These are phyloP conservation scores for Macaranga tanarius DNA, from an alignment of 441 rosid species.

Conservation along the genomic window DNA sequence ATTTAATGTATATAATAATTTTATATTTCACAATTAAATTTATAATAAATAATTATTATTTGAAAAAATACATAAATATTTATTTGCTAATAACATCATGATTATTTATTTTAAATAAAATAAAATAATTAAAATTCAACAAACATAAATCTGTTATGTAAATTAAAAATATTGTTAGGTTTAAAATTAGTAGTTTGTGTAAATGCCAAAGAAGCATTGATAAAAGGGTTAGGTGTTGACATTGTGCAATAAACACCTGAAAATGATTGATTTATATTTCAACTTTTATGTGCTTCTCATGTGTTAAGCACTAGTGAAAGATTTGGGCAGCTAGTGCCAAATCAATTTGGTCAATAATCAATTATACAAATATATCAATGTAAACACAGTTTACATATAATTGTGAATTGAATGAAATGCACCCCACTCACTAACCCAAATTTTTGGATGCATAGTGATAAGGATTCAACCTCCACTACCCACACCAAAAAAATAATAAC, in stretches of 20 bases:
- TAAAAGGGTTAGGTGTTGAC: slow-evolving; percentile 6
- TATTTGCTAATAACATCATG: no score
- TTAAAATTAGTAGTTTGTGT: neutral
- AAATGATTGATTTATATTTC: slow-evolving; percentile 16
- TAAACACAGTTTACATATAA: neutral
- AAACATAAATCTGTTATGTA: no score
- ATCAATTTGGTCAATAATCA: slow-evolving; percentile 10
- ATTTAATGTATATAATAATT: no score
- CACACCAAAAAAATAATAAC: no score
- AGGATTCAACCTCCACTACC: slow-evolving; percentile 12
- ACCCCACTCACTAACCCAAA: slow-evolving; percentile 16
- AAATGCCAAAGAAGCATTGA: neutral
- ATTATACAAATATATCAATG: neutral
- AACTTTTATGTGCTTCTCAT: slow-evolving; percentile 20
- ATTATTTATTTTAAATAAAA: no score
- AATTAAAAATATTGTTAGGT: slow-evolving; percentile 2
- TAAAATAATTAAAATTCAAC: neutral
- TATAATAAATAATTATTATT: no score
- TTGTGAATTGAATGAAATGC: neutral
- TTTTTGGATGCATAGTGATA: neutral
- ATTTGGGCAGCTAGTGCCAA: slow-evolving; percentile 21
- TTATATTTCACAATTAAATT: no score
- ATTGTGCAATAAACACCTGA: slow-evolving; percentile 16
- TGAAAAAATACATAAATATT: no score
- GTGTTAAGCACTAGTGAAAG: slow-evolving; percentile 35